Conservation (phyloP, 1,284 basidiomycete genomes). For the Fomitopsis schrenkii region DNA sequence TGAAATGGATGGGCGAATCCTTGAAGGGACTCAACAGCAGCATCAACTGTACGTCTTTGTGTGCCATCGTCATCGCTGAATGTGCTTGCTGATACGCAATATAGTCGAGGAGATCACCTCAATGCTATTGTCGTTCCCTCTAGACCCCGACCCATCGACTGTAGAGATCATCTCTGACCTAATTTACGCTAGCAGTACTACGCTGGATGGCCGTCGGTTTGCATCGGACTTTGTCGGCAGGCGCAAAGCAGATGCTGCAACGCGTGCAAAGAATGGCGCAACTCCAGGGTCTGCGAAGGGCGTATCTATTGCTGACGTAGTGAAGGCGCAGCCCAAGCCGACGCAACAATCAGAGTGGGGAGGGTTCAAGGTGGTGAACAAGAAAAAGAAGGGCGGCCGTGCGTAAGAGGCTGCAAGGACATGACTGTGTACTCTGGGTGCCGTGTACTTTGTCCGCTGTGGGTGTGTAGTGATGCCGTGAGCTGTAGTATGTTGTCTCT, state of each 20-base stretch:
- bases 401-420: constrained; percentile 20
- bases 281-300: constrained; percentile 45
- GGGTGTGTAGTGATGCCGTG: neutral
- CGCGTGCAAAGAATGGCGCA: constrained; percentile 41
- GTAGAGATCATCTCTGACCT: constrained; percentile 89
- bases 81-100: neutral
- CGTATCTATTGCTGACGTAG: constrained; percentile 81
- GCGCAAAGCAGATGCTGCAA: constrained; percentile 74
- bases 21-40: constrained; percentile 81
- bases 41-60: constrained; percentile 64
- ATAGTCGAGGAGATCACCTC: constrained; percentile 90
- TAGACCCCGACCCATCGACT: constrained; percentile 80
- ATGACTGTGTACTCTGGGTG: neutral
- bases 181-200: constrained; percentile 92
- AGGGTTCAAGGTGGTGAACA: constrained; percentile 88
- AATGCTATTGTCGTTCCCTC: constrained; percentile 87
- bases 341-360: constrained; percentile 65
- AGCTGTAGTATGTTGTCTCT: neutral
- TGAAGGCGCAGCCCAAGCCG: constrained; percentile 83
- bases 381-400: constrained; percentile 83
- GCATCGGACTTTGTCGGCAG: constrained; percentile 86
- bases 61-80: constrained; percentile 8
- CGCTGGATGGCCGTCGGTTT: constrained; percentile 92
- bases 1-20: constrained; percentile 88
- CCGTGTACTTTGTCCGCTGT: neutral